Conservation (phyloP, 2,329 filamentous ascomycete genomes). For the Domatiomyces catenatus region DNA sequence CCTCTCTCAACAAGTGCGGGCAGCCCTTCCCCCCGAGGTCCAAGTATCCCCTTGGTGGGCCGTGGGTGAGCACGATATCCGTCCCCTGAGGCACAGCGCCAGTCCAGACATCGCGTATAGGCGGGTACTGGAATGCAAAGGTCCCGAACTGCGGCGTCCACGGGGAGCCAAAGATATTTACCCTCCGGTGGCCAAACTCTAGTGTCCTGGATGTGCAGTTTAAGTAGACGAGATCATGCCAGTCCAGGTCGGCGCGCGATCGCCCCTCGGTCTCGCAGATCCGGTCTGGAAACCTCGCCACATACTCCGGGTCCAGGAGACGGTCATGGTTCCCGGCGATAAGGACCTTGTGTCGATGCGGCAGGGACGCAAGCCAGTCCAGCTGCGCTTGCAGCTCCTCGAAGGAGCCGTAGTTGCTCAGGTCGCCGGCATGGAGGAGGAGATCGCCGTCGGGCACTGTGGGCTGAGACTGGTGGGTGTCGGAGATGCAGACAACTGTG, state of each 20-base stretch:
- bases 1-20: slow-evolving; percentile 13
- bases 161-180: slow-evolving; percentile 15
- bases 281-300: neutral
- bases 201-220: slow-evolving; percentile 8
- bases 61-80: slow-evolving; percentile 17
- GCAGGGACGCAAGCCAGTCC: slow-evolving; percentile 28
- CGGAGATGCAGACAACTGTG: slow-evolving; percentile 29
- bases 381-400: slow-evolving; percentile 27
- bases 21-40: slow-evolving; percentile 12
- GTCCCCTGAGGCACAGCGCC: slow-evolving; percentile 11
- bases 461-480: slow-evolving; percentile 29
- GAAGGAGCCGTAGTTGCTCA: slow-evolving; percentile 32
- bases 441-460: slow-evolving; percentile 29
- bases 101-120: slow-evolving; percentile 14
- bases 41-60: slow-evolving; percentile 14
- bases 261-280: slow-evolving; percentile 6
- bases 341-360: slow-evolving; percentile 31
- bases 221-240: slow-evolving; percentile 14
- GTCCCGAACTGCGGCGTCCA: slow-evolving; percentile 13
- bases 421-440: slow-evolving; percentile 35
- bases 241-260: slow-evolving; percentile 10
- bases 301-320: slow-evolving; percentile 12
- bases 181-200: slow-evolving; percentile 3
- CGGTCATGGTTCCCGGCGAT: slow-evolving; percentile 35
- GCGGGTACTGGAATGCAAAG: slow-evolving; percentile 17